phyloP scores from a whole-genome alignment of 1,139 yeast species.

The Yamadazyma diospyri region DNA sequence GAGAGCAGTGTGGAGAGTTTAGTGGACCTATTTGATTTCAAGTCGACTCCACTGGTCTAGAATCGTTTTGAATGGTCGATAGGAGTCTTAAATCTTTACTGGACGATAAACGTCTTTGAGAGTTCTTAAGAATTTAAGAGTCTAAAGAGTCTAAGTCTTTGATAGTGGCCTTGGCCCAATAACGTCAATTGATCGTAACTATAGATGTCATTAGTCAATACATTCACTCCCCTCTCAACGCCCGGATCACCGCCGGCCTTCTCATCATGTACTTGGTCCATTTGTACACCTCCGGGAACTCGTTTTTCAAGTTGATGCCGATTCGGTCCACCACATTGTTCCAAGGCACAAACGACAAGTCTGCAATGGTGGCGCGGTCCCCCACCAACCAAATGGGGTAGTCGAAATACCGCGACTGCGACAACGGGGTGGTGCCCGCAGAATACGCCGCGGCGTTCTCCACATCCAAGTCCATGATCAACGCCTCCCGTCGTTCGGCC shows the following conservation, averaged over 20 bases:
- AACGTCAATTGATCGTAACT: no score
- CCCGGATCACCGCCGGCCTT: conserved; percentile 78
- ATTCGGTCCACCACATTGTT: conserved; percentile 91
- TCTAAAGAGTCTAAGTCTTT: not conserved
- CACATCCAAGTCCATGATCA: conserved; percentile 85
- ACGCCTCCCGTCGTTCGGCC: conserved; percentile 87
- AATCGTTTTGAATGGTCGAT: no score
- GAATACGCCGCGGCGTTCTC: conserved; percentile 88
- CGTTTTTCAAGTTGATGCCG: conserved; percentile 81
- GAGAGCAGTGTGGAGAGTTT: no score
- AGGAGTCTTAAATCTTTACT: no score
- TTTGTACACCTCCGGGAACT: conserved; percentile 92
- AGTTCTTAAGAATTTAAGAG: no score
- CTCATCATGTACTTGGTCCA: conserved; percentile 95
- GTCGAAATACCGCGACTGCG: conserved; percentile 83
- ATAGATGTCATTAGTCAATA: no score
- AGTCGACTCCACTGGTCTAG: no score
- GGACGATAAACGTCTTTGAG: no score
- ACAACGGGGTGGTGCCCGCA: conserved; percentile 83
- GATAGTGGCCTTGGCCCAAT: not conserved
- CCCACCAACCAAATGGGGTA: conserved; percentile 96
- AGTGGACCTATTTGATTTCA: no score
- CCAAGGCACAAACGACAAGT: conserved; percentile 93
- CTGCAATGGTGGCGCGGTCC: conserved; percentile 86
- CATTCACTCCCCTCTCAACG: conserved; percentile 57